Base-by-base conservation (phyloP, 2,329 filamentous ascomycete species). In the Dothiorella sarmentorum region DNA sequence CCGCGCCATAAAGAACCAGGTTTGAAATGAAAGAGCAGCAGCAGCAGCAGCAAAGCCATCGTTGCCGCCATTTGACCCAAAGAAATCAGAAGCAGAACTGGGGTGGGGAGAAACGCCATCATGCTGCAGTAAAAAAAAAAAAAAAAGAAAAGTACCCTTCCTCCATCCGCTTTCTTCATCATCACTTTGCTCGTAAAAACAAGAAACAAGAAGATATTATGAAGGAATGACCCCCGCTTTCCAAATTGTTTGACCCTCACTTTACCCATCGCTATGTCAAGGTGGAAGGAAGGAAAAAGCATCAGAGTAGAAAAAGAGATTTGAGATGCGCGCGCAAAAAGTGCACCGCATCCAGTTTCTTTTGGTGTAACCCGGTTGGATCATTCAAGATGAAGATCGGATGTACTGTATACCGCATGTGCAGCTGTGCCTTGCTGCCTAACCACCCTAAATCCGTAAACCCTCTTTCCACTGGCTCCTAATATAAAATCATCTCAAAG, bases 41-140 rank as follows among this genome's bases (percentile, higher is more conserved):
- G 17, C 35, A 44, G 38, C 17, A 17, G n/a, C 17, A n/a, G 22
- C 7, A 44, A 17, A 56, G 10, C 17, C 38, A 35, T 42, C n/a
- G 15, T 29, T 17, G 18, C 40, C 40, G 27, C 52, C 29, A 24
- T 35, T 43, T 22, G 13, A 13, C 10, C 13, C 35, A 15, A 15
- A 31, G 22, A 26, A 9, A 56, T n/a, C 3, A 33, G 18, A 44
- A 33, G 15, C n/a, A 45, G 26, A 45, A 55, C 20, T 7, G 31
- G 27, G n/a, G n/a, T n/a, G n/a, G n/a, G 33, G 40, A 44, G 18
- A 35, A 56, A 53, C 49, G 49, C 49, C 49, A 27, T 40, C 33
- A 53, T 40, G 49, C 49, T 53, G 26, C 24, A 20, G n/a, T 9
- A 5, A 35, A 27, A 26, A 24, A n/a, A n/a, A 13, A 2, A n/a